Conservation (phyloP, 139 green algal genomes). For the Chlamydomonas sp. region DNA sequence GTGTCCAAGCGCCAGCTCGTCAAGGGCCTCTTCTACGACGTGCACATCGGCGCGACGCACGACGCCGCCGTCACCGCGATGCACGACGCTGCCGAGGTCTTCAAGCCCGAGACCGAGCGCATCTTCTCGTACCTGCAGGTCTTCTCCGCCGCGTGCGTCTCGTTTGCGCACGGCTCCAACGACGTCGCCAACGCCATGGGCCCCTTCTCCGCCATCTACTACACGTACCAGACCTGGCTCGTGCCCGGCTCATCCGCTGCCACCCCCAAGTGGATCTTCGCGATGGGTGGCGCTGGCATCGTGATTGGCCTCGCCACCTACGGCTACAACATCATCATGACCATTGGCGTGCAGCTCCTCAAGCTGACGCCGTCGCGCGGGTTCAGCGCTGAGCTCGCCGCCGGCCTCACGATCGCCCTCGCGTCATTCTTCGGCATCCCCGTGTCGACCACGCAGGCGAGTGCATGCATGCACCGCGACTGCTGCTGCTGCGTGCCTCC, state of each 20-base stretch:
- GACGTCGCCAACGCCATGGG: conserved; percentile 79
- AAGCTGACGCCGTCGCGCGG: conserved; percentile 17
- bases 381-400: conserved; percentile 30
- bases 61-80: conserved; percentile 15
- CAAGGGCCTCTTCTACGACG: conserved; percentile 13
- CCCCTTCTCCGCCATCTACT: conserved; percentile 62
- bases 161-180: conserved; percentile 73
- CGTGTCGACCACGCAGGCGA: conserved; percentile 21
- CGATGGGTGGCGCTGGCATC: conserved; percentile 66
- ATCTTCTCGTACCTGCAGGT: conserved; percentile 64
- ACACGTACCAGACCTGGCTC: conserved; percentile 22
- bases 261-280: conserved; percentile 41
- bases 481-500: too few relatives aligned
- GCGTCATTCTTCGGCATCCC: conserved; percentile 36
- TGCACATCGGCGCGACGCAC: neutral
- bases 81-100: conserved; percentile 35
- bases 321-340: conserved; percentile 35
- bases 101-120: conserved; percentile 62
- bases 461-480: too few relatives aligned
- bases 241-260: conserved; percentile 24
- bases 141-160: conserved; percentile 70
- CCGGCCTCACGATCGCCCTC: conserved; percentile 27
- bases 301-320: conserved; percentile 73
- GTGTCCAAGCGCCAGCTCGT: conserved; percentile 4
- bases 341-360: conserved; percentile 12